Conservation (phyloP, 1,284 basidiomycete species). For the Trametes versicolor region DNA sequence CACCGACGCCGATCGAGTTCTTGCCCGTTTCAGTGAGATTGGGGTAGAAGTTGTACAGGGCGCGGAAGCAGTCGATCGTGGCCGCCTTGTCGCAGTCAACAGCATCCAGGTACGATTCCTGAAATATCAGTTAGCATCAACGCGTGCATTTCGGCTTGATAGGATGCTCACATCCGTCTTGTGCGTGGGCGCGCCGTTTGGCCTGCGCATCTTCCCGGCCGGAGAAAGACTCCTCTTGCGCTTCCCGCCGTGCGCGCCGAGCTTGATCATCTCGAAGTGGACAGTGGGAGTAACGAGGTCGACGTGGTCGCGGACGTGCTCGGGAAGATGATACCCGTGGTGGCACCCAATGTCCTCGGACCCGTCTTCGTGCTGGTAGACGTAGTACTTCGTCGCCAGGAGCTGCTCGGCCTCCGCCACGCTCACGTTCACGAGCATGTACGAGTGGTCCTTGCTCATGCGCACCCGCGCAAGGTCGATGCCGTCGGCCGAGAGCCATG, state of each 20-base stretch:
- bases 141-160: too few relatives aligned
- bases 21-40: slow-evolving; percentile 15
- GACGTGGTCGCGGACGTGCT: slow-evolving; percentile 37
- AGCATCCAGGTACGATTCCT: slow-evolving; percentile 11
- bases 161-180: slow-evolving; percentile 4
- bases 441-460: slow-evolving; percentile 48
- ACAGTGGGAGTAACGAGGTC: slow-evolving; percentile 39
- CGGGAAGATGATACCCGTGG: slow-evolving; percentile 38
- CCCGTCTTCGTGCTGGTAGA: slow-evolving; percentile 52
- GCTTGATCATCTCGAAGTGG: slow-evolving; percentile 34
- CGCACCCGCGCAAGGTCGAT: slow-evolving; percentile 44
- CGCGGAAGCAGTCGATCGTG: slow-evolving; percentile 31
- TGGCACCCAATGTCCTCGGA: slow-evolving; percentile 44
- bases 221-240: slow-evolving; percentile 19
- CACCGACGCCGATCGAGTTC: slow-evolving; percentile 33
- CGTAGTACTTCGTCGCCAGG: slow-evolving; percentile 54
- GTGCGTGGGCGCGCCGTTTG: slow-evolving; percentile 2
- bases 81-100: slow-evolving; percentile 27
- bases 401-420: slow-evolving; percentile 55
- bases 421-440: slow-evolving; percentile 55
- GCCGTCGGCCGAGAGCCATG: slow-evolving; percentile 41
- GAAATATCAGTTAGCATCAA: background rate
- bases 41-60: slow-evolving; percentile 33
- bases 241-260: slow-evolving; percentile 12
- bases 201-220: slow-evolving; percentile 10